Evolutionary conservation across 208 protist species (phyloP), one percentile per base, ranked within the genome.

Genomic region (Histomonas meleagridis): DNA sequence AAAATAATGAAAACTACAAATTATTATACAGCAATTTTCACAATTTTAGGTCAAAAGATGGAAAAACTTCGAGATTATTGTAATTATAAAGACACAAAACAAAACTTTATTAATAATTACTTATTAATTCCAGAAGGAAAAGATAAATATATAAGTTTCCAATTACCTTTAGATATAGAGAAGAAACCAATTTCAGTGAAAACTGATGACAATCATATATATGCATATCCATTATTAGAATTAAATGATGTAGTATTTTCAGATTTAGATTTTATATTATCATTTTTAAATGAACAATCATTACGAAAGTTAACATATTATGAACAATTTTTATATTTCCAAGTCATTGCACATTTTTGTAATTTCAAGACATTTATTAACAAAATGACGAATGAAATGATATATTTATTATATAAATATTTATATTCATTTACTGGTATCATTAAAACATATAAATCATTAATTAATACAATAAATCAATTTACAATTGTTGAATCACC

Each of bases 181-280:
- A n/a, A n/a, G n/a, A n/a, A n/a, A n/a, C n/a, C n/a, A n/a, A n/a
- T n/a, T 55, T 32, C 51, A 26, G 7, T 86, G 0, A 86, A 21
- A 38, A 55, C 76, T 9, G 46, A 40, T 18, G n/a, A 86, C 0
- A 86, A 43, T 10, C 32, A 57, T 40, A 86, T 86, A 57, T 86
- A 86, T 16, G 76, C 76, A 57, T 40, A 57, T 38, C n/a, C 76
- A 16, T 26, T 86, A 18, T 26, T 86, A 38, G 46, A 57, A 38
- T 28, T 86, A 1, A 46, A 86, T 55, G 16, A 40, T 9, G 18
- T 55, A n/a, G 40, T 23, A 38, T 86, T 86, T 49, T 40, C 51
- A 38, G n/a, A 65, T 28, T 86, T 86, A 38, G 76, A 86, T 86
- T 86, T 86, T 28, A 86, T 86, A 16, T 23, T 86, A 38, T 86